These are phyloP conservation scores for Xylariomycetidae sp. DNA, from an alignment of 2,329 filamentous ascomycete species.

Conservation along the genomic window DNA sequence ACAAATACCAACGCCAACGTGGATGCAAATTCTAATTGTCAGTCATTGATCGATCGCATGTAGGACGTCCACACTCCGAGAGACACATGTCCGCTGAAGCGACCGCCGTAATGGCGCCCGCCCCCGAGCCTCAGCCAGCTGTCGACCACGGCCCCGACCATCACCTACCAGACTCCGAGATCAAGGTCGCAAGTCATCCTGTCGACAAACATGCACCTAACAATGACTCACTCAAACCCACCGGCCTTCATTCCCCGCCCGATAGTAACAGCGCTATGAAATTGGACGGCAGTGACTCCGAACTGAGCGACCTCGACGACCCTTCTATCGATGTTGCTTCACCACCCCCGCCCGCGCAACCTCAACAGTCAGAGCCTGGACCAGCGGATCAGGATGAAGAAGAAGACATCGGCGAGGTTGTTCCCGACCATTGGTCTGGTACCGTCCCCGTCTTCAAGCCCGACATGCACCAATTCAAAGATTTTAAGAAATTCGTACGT, in stretches of 20 bases:
- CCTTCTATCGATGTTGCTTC: conserved; percentile 30
- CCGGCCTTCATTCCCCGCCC: conserved; percentile 57
- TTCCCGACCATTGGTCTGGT: conserved; percentile 86
- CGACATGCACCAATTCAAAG: conserved; percentile 89
- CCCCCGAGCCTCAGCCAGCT: conserved; percentile 25
- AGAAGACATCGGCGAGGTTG: conserved; percentile 70
- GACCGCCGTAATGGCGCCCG: conserved; percentile 43
- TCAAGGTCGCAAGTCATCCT: conserved; percentile 18
- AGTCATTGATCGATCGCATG: conserved; percentile 41
- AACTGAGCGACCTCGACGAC: conserved; percentile 61
- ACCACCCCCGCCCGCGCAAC: conserved; percentile 8
- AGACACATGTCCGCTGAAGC: conserved; percentile 52
- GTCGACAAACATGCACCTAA: conserved; percentile 6
- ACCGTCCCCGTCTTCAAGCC: conserved; percentile 92
- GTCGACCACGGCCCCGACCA: conserved; percentile 10
- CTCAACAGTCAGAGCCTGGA: no score
- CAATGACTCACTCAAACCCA: conserved; percentile 33
- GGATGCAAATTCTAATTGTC: no score
- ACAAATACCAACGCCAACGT: no score
- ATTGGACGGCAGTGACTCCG: conserved; percentile 55
- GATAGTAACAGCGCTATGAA: conserved; percentile 59
- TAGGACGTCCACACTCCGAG: conserved; percentile 29
- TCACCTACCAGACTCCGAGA: conserved; percentile 16
- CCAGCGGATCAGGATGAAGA: conserved; percentile 48
- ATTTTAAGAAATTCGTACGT: conserved; percentile 85